phyloP scores from a whole-genome alignment of 768 basidiomycete species.

The Hygrocybe punicea region DNA sequence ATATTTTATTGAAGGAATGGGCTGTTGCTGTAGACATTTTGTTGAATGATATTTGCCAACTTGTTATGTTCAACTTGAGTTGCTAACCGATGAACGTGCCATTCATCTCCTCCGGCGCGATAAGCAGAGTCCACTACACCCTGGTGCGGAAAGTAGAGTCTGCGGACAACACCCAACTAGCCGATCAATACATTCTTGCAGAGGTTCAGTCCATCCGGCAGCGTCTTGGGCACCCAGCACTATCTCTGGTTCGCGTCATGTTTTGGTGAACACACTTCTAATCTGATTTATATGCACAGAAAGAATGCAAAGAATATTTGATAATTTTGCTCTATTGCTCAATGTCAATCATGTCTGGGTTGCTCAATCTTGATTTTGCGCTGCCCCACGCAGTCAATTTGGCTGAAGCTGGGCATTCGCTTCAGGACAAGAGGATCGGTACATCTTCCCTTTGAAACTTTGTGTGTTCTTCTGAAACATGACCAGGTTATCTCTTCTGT shows the following conservation, averaged over 20 bases:
- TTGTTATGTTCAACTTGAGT: not conserved
- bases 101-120: constrained; percentile 73
- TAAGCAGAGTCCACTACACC: constrained; percentile 70
- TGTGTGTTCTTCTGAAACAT: not conserved
- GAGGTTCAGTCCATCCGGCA: constrained; percentile 59
- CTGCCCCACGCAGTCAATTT: constrained; percentile 73
- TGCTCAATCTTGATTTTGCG: constrained; percentile 59
- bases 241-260: constrained; percentile 51
- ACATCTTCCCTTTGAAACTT: constrained; percentile 1
- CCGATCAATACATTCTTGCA: constrained; percentile 55
- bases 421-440: constrained; percentile 70
- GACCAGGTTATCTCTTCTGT: constrained; percentile 75
- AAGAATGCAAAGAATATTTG: constrained; percentile 61
- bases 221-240: constrained; percentile 47
- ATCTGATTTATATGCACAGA: constrained; percentile 39
- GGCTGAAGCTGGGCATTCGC: constrained; percentile 61
- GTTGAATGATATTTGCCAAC: not conserved
- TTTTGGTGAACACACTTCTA: constrained; percentile 7
- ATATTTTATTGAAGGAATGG: constrained; percentile 77
- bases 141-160: constrained; percentile 72
- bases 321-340: constrained; percentile 70
- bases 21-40: constrained; percentile 43
- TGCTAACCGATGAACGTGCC: constrained; percentile 62
- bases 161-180: constrained; percentile 51
- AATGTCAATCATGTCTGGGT: constrained; percentile 45